Percentiles rank a stretch among this genome's conserved stretches.
phyloP scores from a whole-genome alignment of 164 flowering plant genomes.

The Magnolia officinalis region DNA sequence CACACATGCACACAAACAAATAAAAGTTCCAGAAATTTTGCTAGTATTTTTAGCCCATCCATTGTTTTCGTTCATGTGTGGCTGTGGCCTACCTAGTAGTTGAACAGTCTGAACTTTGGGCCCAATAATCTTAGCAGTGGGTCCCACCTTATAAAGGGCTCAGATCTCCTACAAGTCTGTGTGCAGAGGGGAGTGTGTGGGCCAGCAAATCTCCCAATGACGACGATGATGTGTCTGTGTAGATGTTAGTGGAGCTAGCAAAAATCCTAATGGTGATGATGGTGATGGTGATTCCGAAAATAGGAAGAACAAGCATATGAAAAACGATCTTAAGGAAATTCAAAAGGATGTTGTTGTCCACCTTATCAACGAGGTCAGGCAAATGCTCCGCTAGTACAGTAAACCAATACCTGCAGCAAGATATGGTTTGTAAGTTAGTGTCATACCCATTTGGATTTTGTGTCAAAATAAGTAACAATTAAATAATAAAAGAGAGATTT shows the following conservation, averaged over 20 bases:
- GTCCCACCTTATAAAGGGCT: background rate
- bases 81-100: background rate
- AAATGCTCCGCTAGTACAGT: constrained; percentile 82
- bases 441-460: background rate
- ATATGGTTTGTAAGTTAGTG: constrained; percentile 15
- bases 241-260: background rate
- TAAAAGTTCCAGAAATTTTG: too few species aligned
- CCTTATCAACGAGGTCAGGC: constrained; percentile 98
- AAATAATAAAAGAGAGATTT: background rate
- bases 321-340: background rate
- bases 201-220: background rate
- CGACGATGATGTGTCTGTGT: background rate
- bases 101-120: background rate
- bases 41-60: background rate
- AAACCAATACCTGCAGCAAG: constrained; percentile 79
- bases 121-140: background rate
- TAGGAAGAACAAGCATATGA: background rate
- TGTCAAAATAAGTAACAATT: background rate
- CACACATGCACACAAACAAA: too few species aligned
- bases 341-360: constrained; percentile 18
- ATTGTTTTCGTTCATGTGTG: background rate
- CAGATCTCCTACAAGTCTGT: background rate
- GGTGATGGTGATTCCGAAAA: background rate
- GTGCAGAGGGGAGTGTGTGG: background rate
- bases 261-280: background rate